A percentile compares a stretch with the other conserved stretches of the same genome.
phyloP scores from a whole-genome alignment of 2,329 filamentous ascomycete genomes.

The Talaromyces islandicus region DNA sequence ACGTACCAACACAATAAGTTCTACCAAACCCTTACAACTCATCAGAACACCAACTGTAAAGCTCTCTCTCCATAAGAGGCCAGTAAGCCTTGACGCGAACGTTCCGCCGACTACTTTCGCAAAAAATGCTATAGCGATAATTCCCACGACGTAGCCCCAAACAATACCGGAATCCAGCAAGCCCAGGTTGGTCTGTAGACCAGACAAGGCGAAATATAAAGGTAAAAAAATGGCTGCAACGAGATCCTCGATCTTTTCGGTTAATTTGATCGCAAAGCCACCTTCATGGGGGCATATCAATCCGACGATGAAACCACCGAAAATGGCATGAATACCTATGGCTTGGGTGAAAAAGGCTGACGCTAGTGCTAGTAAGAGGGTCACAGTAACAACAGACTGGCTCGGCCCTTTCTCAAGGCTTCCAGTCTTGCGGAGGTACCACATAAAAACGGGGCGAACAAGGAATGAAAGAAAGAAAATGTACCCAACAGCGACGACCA shows the following conservation, averaged over 20 bases:
- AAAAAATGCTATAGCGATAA: conserved; percentile 73
- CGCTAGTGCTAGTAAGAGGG: conserved; percentile 68
- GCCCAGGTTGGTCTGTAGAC: conserved; percentile 80
- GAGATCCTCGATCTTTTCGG: conserved; percentile 90
- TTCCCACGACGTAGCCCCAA: conserved; percentile 84
- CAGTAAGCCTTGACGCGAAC: conserved; percentile 67
- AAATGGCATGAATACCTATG: conserved; percentile 91
- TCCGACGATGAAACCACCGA: conserved; percentile 84
- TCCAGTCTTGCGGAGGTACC: conserved; percentile 65
- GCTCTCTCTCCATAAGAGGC: conserved; percentile 83
- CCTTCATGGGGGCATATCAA: conserved; percentile 86
- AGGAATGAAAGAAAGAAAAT: conserved; percentile 67
- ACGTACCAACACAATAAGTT: conserved; percentile 84
- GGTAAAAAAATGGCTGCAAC: conserved; percentile 78
- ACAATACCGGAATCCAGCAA: conserved; percentile 73
- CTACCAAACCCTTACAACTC: conserved; percentile 94
- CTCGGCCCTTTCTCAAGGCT: conserved; percentile 83
- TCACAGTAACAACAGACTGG: conserved; percentile 76
- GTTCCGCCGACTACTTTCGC: conserved; percentile 82
- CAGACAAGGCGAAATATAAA: conserved; percentile 89
- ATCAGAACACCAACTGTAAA: conserved; percentile 83
- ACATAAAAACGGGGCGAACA: conserved; percentile 69
- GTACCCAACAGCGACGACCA: conserved; percentile 71
- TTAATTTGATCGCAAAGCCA: conserved; percentile 83
- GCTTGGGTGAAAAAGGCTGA: conserved; percentile 85